These are phyloP conservation scores for Myriosclerotinia curreyana DNA, from an alignment of 2,329 filamentous ascomycete genomes.

Conservation along the genomic window DNA sequence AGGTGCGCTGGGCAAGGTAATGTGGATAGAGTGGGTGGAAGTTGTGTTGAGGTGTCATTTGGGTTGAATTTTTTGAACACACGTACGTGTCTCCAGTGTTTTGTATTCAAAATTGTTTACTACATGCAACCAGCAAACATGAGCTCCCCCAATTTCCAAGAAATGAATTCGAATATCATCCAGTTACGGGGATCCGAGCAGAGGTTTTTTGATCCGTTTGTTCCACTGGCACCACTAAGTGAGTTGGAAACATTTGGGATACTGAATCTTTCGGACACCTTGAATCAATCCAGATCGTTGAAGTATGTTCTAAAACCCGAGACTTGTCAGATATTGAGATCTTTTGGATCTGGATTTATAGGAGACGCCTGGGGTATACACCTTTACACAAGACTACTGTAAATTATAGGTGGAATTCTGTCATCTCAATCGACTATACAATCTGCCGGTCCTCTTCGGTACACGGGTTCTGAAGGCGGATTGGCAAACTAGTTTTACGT, in stretches of 20 bases:
- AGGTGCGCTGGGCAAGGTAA: too few species aligned
- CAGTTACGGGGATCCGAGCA: too few species aligned
- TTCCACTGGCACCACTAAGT: too few species aligned
- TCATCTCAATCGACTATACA: too few species aligned
- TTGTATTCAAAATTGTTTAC: background rate
- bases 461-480: too few species aligned
- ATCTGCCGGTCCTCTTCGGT: too few species aligned
- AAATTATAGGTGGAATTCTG: too few species aligned
- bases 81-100: background rate
- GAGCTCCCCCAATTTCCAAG: background rate
- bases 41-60: background rate
- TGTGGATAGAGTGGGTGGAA: background rate
- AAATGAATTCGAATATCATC: background rate
- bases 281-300: background rate
- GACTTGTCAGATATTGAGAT: background rate
- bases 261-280: background rate
- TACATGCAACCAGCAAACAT: background rate
- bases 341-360: background rate
- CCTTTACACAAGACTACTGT: too few species aligned
- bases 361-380: too few species aligned
- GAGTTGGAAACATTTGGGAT: background rate
- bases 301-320: background rate
- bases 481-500: too few species aligned
- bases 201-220: background rate
- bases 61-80: background rate